These are phyloP conservation scores for Mariannaea sp. DNA, from an alignment of 2,329 filamentous ascomycete species.

Conservation along the genomic window DNA sequence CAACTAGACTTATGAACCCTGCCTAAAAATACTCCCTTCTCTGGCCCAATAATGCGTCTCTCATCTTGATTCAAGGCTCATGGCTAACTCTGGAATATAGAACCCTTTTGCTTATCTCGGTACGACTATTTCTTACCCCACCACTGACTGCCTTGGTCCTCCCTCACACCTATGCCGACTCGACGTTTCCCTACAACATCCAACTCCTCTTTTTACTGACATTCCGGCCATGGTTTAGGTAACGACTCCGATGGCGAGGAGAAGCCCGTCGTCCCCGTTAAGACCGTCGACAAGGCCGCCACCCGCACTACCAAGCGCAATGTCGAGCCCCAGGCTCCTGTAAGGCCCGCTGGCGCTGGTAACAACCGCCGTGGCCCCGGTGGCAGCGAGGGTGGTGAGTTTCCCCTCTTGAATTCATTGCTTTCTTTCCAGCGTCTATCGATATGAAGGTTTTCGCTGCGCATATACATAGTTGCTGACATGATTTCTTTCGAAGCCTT, in stretches of 20 bases:
- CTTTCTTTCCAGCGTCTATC: background rate
- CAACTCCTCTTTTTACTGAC: constrained; percentile 35
- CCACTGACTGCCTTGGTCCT: constrained; percentile 23
- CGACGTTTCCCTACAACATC: constrained; percentile 19
- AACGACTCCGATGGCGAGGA: constrained; percentile 64
- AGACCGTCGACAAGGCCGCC: constrained; percentile 84
- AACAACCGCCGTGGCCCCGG: constrained; percentile 60
- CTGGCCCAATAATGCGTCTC: background rate
- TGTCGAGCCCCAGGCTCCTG: constrained; percentile 73
- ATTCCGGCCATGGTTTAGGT: constrained; percentile 47
- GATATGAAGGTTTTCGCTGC: background rate
- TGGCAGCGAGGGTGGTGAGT: constrained; percentile 87
- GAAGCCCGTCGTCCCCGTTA: constrained; percentile 82
- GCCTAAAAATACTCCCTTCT: no score
- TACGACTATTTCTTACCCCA: constrained; percentile 54
- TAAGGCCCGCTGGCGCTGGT: constrained; percentile 48
- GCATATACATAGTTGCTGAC: constrained; percentile 21
- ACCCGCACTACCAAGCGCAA: constrained; percentile 83
- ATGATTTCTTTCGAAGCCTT: constrained; percentile 64
- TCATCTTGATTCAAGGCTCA: constrained; percentile 6
- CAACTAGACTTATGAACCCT: background rate
- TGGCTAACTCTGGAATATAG: constrained; percentile 54
- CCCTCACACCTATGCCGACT: constrained; percentile 25
- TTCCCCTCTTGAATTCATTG: constrained; percentile 2
- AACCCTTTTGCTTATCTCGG: constrained; percentile 99